These are phyloP conservation scores for Phytophthora cactorum DNA, from an alignment of 352 stramenopile species.

Conservation along the genomic window DNA sequence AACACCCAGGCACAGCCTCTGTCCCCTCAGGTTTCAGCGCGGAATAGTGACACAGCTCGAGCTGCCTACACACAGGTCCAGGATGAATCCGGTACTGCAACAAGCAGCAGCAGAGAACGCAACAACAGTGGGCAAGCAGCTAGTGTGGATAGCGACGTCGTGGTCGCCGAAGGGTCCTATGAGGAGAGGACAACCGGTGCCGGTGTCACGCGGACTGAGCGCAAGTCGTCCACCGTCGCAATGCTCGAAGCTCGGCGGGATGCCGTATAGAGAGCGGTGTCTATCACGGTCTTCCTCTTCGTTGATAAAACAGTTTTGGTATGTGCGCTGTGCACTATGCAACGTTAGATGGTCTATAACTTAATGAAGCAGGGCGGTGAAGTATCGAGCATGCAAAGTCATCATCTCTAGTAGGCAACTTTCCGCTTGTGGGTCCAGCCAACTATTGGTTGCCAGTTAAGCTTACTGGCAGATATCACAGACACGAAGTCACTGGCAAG, in stretches of 20 bases:
- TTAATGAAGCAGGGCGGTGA: slow-evolving; percentile 18
- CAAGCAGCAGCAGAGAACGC: slow-evolving; percentile 6
- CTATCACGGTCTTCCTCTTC: slow-evolving; percentile 5
- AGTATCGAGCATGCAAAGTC: neutral
- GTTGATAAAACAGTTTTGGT: slow-evolving; percentile 19
- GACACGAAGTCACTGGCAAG: too few relatives aligned
- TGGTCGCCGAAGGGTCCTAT: slow-evolving; percentile 26
- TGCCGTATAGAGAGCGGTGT: slow-evolving; percentile 12
- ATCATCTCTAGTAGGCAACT: too few relatives aligned
- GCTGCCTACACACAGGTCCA: slow-evolving; percentile 25
- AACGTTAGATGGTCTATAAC: slow-evolving; percentile 28
- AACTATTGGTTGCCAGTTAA: too few relatives aligned
- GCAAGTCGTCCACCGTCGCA: slow-evolving; percentile 18
- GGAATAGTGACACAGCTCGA: slow-evolving; percentile 19
- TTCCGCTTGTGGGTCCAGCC: too few relatives aligned
- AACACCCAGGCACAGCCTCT: slow-evolving; percentile 6
- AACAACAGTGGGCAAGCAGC: slow-evolving; percentile 10
- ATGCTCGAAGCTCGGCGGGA: slow-evolving; percentile 32
- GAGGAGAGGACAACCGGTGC: slow-evolving; percentile 21
- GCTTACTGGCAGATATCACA: too few relatives aligned
- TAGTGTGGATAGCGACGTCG: slow-evolving; percentile 22
- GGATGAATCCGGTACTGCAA: slow-evolving; percentile 3
- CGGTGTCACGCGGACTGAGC: slow-evolving; percentile 8
- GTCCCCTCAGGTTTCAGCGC: slow-evolving; percentile 10
- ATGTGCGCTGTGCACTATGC: neutral